phyloP scores from a whole-genome alignment of 2,329 filamentous ascomycete species.

The Botrytis sinoallii region DNA sequence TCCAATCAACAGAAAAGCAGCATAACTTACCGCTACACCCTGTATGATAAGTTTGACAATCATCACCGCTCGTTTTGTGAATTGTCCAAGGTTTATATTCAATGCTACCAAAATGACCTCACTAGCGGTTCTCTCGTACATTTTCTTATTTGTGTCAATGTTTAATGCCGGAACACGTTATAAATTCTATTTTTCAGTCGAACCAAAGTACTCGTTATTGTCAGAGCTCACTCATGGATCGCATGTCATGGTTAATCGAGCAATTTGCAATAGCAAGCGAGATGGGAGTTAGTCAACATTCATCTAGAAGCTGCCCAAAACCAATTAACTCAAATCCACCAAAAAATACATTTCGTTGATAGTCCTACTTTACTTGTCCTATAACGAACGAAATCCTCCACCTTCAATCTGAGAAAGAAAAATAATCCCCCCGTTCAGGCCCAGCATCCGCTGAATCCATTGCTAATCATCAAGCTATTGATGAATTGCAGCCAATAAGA shows the following conservation, averaged over 20 bases:
- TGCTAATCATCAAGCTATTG: not conserved
- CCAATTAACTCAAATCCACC: not conserved
- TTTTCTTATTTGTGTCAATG: not conserved
- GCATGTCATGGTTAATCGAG: not conserved
- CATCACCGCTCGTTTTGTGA: not conserved
- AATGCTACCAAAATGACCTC: not conserved
- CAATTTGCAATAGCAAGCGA: not conserved
- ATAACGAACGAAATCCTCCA: not conserved
- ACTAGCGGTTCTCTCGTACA: not conserved
- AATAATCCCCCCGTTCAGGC: not conserved
- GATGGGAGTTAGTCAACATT: not conserved
- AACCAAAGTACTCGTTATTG: too few species aligned
- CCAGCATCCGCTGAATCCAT: not conserved
- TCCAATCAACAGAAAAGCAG: not conserved
- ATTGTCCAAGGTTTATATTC: not conserved
- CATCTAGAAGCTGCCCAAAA: not conserved
- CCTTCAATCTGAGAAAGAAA: not conserved
- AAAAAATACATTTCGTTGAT: not conserved
- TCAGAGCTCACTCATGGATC: not conserved
- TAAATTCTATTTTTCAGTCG: not conserved
- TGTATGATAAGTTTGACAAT: not conserved
- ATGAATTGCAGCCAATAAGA: not conserved
- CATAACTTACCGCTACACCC: too few species aligned
- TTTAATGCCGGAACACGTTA: not conserved
- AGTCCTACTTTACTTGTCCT: too few species aligned